Evolutionary conservation across 225 moss, liverwort and hornwort genomes (phyloP), one percentile per base, ranked within the genome.

Genomic region (Neckera pumila): DNA sequence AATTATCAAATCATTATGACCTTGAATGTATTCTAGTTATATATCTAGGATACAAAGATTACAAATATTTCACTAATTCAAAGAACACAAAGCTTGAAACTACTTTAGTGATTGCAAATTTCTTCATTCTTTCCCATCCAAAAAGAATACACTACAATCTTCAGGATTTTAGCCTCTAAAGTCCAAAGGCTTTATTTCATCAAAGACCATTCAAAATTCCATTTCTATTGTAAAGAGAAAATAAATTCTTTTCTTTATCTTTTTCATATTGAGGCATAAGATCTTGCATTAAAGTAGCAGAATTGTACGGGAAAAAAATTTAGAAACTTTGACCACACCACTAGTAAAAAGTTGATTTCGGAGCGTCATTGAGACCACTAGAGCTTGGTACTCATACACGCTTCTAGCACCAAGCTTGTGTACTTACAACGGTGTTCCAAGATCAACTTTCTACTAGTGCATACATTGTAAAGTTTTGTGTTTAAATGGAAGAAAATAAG

Each of bases 261-360:
- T 73, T 31, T 20, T 1, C 7, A 47, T 7, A 30, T 19, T 28
- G 1, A 30, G 11, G 0, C 0, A 0, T 2, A 11, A 1, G 3
- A 75, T 34, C 14, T 76, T 76, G 8, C 5, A 33, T 10, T 75
- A 49, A 2, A 33, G 6, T 12, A 33, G n/a, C n/a, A n/a, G n/a
- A n/a, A n/a, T n/a, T n/a, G n/a, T n/a, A n/a, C n/a, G n/a, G n/a
- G n/a, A n/a, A n/a, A n/a, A n/a, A n/a, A n/a, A n/a, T n/a, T n/a
- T 45, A 21, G 0, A 20, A 51, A 76, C 33, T 76, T 51, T 76
- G 8, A 51, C 3, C 13, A 51, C 8, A 49, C 19, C 12, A 31
- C 12, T 49, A 20, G 12, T 71, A 27, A 9, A 43, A 9, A 71
- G 42, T 27, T 71, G 42, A 1, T 16, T 23, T 42, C 16, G 16